Conservation (phyloP, 441 rosid genomes). For the Pelargonium australe region DNA sequence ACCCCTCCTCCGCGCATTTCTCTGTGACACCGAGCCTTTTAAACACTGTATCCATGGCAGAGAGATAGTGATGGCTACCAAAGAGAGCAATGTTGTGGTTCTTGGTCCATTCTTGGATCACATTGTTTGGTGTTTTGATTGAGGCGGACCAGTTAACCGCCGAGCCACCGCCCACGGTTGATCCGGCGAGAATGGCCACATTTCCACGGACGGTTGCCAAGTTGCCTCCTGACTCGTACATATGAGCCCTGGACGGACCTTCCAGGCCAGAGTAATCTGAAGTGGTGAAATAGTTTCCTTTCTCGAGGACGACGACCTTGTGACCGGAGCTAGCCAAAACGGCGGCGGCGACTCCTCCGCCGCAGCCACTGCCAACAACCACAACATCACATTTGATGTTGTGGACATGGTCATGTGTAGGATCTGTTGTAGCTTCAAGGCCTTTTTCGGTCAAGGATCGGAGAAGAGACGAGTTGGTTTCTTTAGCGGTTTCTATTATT, state of each 20-base stretch:
- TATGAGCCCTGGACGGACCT: constrained; percentile 42
- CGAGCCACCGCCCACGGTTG: constrained; percentile 11
- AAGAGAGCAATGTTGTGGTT: constrained; percentile 40
- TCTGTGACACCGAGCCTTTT: constrained; percentile 66
- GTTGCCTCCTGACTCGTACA: constrained; percentile 7
- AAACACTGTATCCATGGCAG: constrained; percentile 67
- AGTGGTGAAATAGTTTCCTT: constrained; percentile 60
- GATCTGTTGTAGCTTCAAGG: constrained; percentile 34
- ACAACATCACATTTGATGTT: constrained; percentile 69
- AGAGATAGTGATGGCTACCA: constrained; percentile 39
- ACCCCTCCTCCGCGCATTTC: constrained; percentile 46
- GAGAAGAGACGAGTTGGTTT: constrained; percentile 40
- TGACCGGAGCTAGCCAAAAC: constrained; percentile 64
- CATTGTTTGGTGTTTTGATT: constrained; percentile 12
- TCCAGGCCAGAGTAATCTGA: constrained; percentile 53
- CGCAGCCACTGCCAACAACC: constrained; percentile 80
- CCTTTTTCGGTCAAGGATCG: constrained; percentile 52
- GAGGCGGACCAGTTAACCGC: constrained; percentile 17
- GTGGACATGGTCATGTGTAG: constrained; percentile 18
- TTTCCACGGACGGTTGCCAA: constrained; percentile 7
- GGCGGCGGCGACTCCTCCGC: constrained; percentile 84
- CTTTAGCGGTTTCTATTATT: constrained; percentile 48
- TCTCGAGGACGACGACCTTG: constrained; percentile 75
- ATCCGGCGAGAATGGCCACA: constrained; percentile 9
- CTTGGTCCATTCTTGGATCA: constrained; percentile 66